Percentiles rank a stretch among this genome's conserved stretches.
Evolutionary conservation across 495 filamentous ascomycete species (phyloP).

Genomic region (Podospora pseudocomata): DNA sequence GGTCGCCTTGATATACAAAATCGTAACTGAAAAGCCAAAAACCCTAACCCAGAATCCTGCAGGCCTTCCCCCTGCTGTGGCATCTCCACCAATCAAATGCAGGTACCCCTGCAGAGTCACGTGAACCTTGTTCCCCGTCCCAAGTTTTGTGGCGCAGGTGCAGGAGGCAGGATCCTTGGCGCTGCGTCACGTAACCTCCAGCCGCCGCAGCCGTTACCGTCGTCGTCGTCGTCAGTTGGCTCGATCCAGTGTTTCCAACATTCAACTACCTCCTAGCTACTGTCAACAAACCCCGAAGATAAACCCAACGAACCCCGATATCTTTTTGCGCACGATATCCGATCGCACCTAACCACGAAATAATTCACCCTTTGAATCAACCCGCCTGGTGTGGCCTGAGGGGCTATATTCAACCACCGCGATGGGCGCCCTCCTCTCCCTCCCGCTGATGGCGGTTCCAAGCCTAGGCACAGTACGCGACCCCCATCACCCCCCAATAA

Average conservation of each 20-base stretch:
- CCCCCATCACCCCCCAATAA: slow-evolving; percentile 7
- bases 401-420: slow-evolving; percentile 23
- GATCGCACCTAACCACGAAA: neutral
- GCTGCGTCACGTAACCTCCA: neutral
- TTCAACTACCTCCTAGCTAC: neutral
- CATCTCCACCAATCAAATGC: neutral
- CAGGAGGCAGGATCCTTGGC: neutral
- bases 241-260: neutral
- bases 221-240: neutral
- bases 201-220: neutral
- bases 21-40: neutral
- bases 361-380: slow-evolving; percentile 11
- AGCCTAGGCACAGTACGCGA: slow-evolving; percentile 75
- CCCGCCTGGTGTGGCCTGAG: neutral
- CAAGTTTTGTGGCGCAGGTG: neutral
- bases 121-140: neutral
- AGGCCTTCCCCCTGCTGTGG: neutral
- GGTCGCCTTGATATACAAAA: too few species aligned
- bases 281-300: neutral
- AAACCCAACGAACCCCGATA: neutral
- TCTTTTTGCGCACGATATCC: neutral
- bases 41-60: neutral
- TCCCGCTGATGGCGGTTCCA: slow-evolving; percentile 85
- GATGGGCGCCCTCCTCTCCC: slow-evolving; percentile 89
- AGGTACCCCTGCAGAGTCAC: neutral